Evolutionary conservation across 768 basidiomycete species (phyloP), one percentile per base, ranked within the genome.

Genomic region (Cyathus striatus): DNA sequence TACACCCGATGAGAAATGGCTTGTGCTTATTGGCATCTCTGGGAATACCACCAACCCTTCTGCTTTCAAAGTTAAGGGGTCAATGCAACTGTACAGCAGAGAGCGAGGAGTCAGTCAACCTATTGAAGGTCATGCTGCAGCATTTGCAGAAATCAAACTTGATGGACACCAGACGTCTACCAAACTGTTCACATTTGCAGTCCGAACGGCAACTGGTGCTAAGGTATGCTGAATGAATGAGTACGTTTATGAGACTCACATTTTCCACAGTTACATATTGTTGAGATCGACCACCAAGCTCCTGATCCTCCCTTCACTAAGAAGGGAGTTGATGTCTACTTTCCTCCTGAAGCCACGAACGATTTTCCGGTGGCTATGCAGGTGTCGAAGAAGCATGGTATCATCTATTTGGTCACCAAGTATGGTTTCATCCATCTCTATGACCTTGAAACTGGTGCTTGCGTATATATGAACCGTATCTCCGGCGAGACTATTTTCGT

Each of bases 311-410:
- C 86, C 5, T 99, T 96, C 72, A 77, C 78, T 24, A 99, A 99
- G 78, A 98, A 96, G 68, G 90, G 90, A 9, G 94, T 98, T 47
- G 96, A 99, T 53, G 95, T 99, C 25, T 99, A 94, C 73, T 99
- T 98, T 79, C 96, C 96, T 41, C 85, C 94, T 1, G 96, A 99
- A 62, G 96, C 96, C 5, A 86, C 84, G 40, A 97, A 94, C 60
- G 96, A 99, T 59, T 99, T 99, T 75, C 96, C 96, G 14, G 96
- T 99, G 22, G 91, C 96, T 22, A 98, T 99, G 92, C 96, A 99
- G 61, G 91, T 98, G 25, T 98, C 96, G 30, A 83, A 86, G 64
- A 90, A 90, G 62, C 94, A 96, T 64, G 95, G 96, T 25, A 91
- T 99, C 64, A 72, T 96, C 57, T 99, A 94, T 69, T 78, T 99